These are phyloP conservation scores for Mucor velutinosus DNA, from an alignment of 371 early-diverging fungal genomes.

Conservation along the genomic window DNA sequence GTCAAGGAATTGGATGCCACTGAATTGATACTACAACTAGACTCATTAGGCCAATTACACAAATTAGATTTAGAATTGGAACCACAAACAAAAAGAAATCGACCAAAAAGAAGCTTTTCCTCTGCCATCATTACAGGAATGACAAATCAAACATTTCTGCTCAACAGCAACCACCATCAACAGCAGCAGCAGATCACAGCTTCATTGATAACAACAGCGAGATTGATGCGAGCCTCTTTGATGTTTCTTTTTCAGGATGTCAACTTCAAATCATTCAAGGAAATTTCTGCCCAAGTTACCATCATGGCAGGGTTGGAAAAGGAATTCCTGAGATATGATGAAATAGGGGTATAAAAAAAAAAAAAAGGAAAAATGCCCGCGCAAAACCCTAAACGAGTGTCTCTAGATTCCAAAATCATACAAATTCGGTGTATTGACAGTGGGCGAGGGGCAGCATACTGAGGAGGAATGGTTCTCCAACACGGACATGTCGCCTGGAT, in stretches of 20 bases:
- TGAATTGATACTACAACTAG: conserved; percentile 18
- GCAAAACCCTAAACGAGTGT: background rate
- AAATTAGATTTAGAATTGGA: conserved; percentile 9
- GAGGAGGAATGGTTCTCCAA: conserved; percentile 84
- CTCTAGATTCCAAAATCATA: conserved; percentile 65
- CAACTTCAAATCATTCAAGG: conserved; percentile 28
- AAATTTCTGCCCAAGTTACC: conserved; percentile 32
- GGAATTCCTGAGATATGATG: conserved; percentile 55
- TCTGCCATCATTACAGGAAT: conserved; percentile 18
- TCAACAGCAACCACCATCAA: background rate
- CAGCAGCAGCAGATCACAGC: background rate
- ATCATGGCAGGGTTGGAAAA: conserved; percentile 60
- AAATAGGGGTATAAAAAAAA: conserved; percentile 46
- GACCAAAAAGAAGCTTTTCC: conserved; percentile 18
- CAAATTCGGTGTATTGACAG: conserved; percentile 79
- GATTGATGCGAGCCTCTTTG: conserved; percentile 11
- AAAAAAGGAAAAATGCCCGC: background rate
- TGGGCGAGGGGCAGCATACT: conserved; percentile 67
- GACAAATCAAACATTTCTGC: background rate
- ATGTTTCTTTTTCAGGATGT: conserved; percentile 21
- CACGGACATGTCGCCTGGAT: conserved; percentile 55
- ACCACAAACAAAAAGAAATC: conserved; percentile 2
- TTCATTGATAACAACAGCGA: background rate
- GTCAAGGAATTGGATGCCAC: conserved; percentile 17
- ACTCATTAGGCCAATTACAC: conserved; percentile 5